phyloP scores from a whole-genome alignment of 192 early-diverging fungal species.

The Backusella morwellensis region DNA sequence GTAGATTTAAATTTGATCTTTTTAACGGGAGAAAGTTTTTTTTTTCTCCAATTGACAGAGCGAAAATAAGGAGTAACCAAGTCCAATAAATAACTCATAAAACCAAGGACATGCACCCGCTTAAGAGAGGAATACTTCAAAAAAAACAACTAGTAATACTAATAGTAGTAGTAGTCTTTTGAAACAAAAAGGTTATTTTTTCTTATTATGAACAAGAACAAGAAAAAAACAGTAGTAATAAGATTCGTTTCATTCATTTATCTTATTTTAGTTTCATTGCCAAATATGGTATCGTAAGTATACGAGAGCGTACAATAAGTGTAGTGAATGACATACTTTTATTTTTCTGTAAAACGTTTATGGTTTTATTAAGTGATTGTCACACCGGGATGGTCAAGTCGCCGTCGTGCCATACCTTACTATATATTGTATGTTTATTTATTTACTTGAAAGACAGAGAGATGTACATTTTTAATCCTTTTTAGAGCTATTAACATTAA shows the following conservation, averaged over 20 bases:
- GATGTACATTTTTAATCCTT: neutral
- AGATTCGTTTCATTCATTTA: neutral
- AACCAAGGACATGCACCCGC: no score
- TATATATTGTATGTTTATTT: neutral
- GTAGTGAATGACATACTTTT: neutral
- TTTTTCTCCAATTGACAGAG: no score
- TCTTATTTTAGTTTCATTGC: neutral
- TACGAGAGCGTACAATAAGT: neutral
- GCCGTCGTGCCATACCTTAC: neutral
- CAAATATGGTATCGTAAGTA: neutral
- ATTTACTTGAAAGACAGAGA: neutral
- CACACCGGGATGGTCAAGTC: neutral
- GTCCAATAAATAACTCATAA: no score
- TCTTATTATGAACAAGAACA: neutral
- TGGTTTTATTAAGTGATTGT: neutral
- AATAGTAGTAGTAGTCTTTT: no score
- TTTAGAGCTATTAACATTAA: conserved; percentile 69
- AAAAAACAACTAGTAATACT: no score
- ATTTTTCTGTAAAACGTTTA: neutral
- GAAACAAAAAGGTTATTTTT: no score
- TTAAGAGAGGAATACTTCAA: no score
- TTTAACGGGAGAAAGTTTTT: no score
- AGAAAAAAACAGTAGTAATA: neutral
- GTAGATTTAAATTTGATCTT: no score
- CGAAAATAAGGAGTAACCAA: no score